These are phyloP conservation scores for Neurospora sp. DNA, from an alignment of 495 filamentous ascomycete genomes.

Conservation along the genomic window DNA sequence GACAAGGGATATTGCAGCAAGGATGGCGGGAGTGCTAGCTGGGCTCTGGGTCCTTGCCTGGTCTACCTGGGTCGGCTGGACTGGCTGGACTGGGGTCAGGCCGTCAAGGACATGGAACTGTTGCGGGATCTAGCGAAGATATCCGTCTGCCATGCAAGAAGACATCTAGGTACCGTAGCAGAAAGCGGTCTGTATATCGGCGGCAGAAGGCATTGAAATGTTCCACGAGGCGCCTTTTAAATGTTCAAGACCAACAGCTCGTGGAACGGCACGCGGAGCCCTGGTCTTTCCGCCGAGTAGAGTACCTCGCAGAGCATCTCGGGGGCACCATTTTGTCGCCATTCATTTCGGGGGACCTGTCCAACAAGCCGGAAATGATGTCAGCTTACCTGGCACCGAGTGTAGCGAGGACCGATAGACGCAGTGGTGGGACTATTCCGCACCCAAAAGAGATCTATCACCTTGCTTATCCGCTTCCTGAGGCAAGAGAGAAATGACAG, in stretches of 20 bases:
- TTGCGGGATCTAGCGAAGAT: background rate
- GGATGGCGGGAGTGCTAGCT: slow-evolving; percentile 14
- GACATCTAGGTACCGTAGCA: background rate
- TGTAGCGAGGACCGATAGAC: background rate
- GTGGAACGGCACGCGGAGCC: background rate
- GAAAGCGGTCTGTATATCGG: background rate
- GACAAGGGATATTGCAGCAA: slow-evolving; percentile 12
- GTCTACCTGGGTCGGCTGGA: slow-evolving; percentile 3
- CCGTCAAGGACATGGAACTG: background rate
- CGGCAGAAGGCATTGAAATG: background rate
- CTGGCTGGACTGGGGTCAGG: background rate
- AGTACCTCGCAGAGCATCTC: background rate
- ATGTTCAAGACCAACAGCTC: background rate
- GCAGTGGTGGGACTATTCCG: background rate
- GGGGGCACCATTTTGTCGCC: background rate
- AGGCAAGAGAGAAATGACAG: background rate
- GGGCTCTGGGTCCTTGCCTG: slow-evolving; percentile 1
- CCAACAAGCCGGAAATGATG: background rate
- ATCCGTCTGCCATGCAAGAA: background rate
- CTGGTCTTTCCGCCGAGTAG: background rate
- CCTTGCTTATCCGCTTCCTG: background rate
- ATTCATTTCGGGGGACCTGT: background rate
- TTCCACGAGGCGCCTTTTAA: background rate
- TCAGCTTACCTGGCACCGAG: background rate
- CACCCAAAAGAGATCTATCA: background rate